Percentiles rank a stretch among this genome's conserved stretches.
Evolutionary conservation across 2,329 filamentous ascomycete genomes (phyloP).

Genomic region (Neonectria neomacrospora): DNA sequence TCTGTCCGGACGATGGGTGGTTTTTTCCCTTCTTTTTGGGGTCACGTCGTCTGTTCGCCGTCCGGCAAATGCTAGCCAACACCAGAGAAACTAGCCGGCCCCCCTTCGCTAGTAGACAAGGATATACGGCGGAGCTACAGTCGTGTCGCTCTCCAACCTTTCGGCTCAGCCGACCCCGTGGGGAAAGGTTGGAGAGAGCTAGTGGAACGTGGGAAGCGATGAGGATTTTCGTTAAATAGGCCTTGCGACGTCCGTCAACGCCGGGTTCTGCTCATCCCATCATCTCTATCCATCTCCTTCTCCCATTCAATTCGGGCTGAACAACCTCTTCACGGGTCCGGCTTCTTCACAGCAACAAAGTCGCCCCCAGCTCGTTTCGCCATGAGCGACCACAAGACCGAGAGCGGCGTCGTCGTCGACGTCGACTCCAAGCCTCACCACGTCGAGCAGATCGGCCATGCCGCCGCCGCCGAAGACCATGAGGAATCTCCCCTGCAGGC

Average conservation of each 20-base stretch:
- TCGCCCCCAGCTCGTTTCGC: slow-evolving; percentile 1
- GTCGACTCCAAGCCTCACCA: slow-evolving; percentile 30
- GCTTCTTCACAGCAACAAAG: not conserved
- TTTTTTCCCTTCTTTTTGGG: not conserved
- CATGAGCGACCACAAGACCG: slow-evolving; percentile 24
- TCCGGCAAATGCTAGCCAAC: not conserved
- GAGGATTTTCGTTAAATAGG: slow-evolving; percentile 12
- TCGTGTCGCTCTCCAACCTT: slow-evolving; percentile 14
- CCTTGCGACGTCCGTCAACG: slow-evolving; percentile 12
- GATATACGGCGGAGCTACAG: not conserved
- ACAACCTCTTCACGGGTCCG: not conserved
- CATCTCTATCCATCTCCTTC: slow-evolving; percentile 3
- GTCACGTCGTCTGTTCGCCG: not conserved
- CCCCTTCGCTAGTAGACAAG: not conserved
- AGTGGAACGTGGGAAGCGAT: slow-evolving; percentile 1
- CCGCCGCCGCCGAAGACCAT: slow-evolving; percentile 31
- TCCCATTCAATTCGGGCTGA: not conserved
- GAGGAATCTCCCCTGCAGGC: slow-evolving; percentile 26
- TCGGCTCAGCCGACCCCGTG: slow-evolving; percentile 27
- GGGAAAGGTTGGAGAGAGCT: slow-evolving; percentile 31
- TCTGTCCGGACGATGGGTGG: not conserved
- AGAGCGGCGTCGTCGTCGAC: slow-evolving; percentile 21
- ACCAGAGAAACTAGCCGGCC: not conserved
- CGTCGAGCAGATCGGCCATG: slow-evolving; percentile 30
- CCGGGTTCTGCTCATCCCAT: slow-evolving; percentile 9